Conservation (phyloP, 2,329 filamentous ascomycete species). For the Ophiostoma sp. region DNA sequence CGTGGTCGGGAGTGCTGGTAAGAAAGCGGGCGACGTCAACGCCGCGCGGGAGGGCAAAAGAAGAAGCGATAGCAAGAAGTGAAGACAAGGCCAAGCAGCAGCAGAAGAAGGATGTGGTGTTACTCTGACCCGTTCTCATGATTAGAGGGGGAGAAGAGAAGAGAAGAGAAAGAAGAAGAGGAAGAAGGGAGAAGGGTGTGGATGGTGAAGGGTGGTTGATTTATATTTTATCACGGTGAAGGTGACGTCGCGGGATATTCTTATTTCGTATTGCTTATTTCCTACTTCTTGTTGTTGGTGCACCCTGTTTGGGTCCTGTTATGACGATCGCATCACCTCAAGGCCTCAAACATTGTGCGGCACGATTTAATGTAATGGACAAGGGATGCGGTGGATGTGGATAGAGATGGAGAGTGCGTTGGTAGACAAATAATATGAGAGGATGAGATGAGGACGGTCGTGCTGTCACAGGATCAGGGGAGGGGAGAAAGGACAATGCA, state of each 20-base stretch:
- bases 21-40: conserved; percentile 28
- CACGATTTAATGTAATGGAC: conserved; percentile 13
- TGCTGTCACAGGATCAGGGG: background rate
- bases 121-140: conserved; percentile 39
- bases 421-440: background rate
- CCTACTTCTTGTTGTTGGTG: background rate
- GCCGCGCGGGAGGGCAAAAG: conserved; percentile 29
- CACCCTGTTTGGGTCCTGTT: conserved; percentile 14
- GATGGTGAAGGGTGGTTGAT: conserved; percentile 31
- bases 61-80: conserved; percentile 26
- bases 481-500: conserved; percentile 26
- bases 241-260: conserved; percentile 31
- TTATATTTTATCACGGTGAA: conserved; percentile 37
- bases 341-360: conserved; percentile 22
- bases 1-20: conserved; percentile 29
- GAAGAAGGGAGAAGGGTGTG: no score
- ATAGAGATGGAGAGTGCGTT: background rate
- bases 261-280: background rate
- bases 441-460: background rate
- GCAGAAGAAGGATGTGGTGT: conserved; percentile 26
- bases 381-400: background rate
- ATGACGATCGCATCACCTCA: conserved; percentile 21
- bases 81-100: conserved; percentile 9
- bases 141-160: conserved; percentile 29
- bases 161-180: background rate